Evolutionary conservation across 208 protist species (phyloP), one percentile per base, ranked within the genome.

Genomic region (Wallacemonas sp.): DNA sequence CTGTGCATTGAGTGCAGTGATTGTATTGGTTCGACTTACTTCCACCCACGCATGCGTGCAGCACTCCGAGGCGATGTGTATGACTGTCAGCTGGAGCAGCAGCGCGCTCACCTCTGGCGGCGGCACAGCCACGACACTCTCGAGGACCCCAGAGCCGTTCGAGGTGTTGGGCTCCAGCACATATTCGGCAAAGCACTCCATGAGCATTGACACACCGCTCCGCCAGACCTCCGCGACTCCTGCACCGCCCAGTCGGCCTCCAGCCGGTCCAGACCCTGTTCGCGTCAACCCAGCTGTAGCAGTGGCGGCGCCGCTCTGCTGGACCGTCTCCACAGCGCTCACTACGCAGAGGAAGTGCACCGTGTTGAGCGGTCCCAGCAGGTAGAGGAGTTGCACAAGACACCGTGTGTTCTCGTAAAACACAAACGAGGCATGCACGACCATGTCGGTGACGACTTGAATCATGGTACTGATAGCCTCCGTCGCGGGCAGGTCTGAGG

Each of bases 101-200:
- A 45, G 41, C 15, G 58, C 17, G 41, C 58, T 63, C 24, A 63
- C 58, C 26, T 63, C 58, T 8, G 58, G 58, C 9, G 51, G 51
- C 0, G 51, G 51, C 8, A 31, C 17, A 3, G 24, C 26, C 3
- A 58, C 51, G 4, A 58, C n/a, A 15, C 30, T 38, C 12, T 4
- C 30, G 9, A 31, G 31, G n/a, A 58, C 26, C 3, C 41, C 51
- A 14, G 24, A 14, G 4, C 51, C 51, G n/a, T 39, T 22, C 4
- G 51, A 33, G 27, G 59, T 58, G 53, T 59, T 34, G 36, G 63
- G 70, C 64, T 76, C 70, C 38, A 76, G 42, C 19, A 76, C 59
- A 47, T 66, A 62, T 53, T 76, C 70, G n/a, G 63, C 70, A 0
- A 76, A 58, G 44, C 59, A 60, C 19, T 55, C 70, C 60, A 76